Evolutionary conservation across 192 early-diverging fungal genomes (phyloP).

Genomic region (Coemansia sp.): DNA sequence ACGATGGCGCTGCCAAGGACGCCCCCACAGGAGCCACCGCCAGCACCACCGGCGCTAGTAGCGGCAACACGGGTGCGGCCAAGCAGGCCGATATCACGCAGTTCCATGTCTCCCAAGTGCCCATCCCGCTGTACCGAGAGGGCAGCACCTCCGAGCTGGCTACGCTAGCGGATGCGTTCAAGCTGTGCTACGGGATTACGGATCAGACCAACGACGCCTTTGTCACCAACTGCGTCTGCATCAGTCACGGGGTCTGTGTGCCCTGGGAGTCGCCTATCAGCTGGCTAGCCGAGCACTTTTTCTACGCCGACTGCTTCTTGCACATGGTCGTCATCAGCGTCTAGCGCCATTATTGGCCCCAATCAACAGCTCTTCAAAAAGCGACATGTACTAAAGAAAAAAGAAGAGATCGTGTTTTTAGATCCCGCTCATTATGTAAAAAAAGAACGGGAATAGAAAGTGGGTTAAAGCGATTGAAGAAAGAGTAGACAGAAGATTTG

Average conservation of each 20-base stretch:
- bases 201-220: conserved; percentile 51
- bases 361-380: no score
- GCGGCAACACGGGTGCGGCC: neutral
- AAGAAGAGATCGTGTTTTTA: neutral
- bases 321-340: conserved; percentile 63
- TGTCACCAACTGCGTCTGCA: conserved; percentile 47
- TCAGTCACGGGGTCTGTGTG: conserved; percentile 70
- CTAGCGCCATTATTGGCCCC: no score
- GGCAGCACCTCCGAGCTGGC: conserved; percentile 6
- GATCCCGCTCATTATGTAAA: no score
- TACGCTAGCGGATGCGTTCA: conserved; percentile 39
- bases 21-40: neutral
- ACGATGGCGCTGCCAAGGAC: conserved; percentile 5
- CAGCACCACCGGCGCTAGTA: neutral
- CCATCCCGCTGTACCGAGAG: conserved; percentile 29
- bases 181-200: conserved; percentile 51
- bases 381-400: neutral
- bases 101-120: conserved; percentile 45
- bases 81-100: conserved; percentile 22
- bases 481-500: neutral
- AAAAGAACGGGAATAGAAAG: neutral
- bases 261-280: conserved; percentile 70
- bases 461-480: neutral
- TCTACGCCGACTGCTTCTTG: conserved; percentile 80
- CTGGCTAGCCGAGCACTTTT: conserved; percentile 74